Conservation (phyloP, 2,329 filamentous ascomycete genomes). For the Talaromyces sp. region DNA sequence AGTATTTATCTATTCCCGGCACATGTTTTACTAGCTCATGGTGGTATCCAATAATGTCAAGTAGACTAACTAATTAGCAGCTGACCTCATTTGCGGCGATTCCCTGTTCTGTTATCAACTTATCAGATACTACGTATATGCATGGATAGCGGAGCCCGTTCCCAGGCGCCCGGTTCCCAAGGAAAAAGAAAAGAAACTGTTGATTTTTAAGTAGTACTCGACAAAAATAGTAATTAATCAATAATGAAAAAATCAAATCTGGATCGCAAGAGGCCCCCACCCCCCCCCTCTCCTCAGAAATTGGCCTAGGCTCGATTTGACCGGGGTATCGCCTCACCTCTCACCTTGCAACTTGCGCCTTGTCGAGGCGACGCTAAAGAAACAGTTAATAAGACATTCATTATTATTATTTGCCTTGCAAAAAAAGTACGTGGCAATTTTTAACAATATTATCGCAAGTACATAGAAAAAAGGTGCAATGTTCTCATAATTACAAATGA, state of each 20-base stretch:
- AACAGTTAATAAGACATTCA: neutral
- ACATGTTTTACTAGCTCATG: neutral
- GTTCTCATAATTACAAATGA: neutral
- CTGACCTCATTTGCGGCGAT: neutral
- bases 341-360: neutral
- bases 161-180: neutral
- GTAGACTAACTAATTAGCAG: too few species aligned
- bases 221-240: neutral
- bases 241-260: neutral
- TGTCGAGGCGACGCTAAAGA: neutral
- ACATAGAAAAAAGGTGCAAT: neutral
- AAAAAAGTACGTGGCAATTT: neutral
- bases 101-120: too few species aligned
- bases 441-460: neutral
- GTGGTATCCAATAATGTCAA: neutral
- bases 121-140: neutral
- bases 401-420: neutral
- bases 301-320: neutral
- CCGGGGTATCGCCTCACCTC: neutral
- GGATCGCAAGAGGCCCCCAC: too few species aligned
- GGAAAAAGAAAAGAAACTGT: neutral
- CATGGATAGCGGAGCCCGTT: neutral
- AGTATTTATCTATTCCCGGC: neutral
- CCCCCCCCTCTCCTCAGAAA: too few species aligned
- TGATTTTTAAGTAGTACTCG: neutral